Base-by-base conservation (phyloP, 2,329 filamentous ascomycete genomes). In the Pseudogymnoascus sp. region DNA sequence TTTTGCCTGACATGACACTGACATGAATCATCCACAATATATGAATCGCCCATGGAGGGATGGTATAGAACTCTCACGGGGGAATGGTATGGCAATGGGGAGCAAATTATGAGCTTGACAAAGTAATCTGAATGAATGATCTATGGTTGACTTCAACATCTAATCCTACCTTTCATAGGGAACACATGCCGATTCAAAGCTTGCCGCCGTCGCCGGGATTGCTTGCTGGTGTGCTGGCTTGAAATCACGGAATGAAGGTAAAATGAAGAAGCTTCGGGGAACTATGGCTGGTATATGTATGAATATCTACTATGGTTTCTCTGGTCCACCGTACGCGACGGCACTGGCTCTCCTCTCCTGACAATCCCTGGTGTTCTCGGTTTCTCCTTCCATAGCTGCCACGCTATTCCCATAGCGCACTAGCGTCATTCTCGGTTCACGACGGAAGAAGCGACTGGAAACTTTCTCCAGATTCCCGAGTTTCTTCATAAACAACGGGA, bases 401-500 rank as follows among this genome's bases (percentile, higher is more conserved):
- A 33, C 49, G 49, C 49, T 55, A 55, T 55, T 55, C 49, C 49
- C 28, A 19, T 14, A 55, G 33, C 16, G 3, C 16, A 33, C 49
- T 55, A 55, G 49, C 16, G 49, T 4, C 9, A 33, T 55, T 55
- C 49, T 55, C 49, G 49, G 49, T 19, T 55, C 49, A 55, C 49
- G 49, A 55, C 49, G 28, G 49, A 33, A 55, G 49, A 55, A 55
- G 49, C 49, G 49, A 55, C 49, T 55, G 49, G 49, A 55, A 55
- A 55, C 49, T 55, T 55, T 55, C 49, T 55, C 49, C 49, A 55
- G 49, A 55, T 33, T 33, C 49, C 49, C 28, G 49, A 55, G 49
- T 55, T 35, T 55, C 49, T 33, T 55, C 49, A 55, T 55, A 55
- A 55, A 55, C 49, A 55, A 55, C 49, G 28, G 49, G 49, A 55